phyloP scores from a whole-genome alignment of 345 rosid species.

The Aquilaria sinensis region DNA sequence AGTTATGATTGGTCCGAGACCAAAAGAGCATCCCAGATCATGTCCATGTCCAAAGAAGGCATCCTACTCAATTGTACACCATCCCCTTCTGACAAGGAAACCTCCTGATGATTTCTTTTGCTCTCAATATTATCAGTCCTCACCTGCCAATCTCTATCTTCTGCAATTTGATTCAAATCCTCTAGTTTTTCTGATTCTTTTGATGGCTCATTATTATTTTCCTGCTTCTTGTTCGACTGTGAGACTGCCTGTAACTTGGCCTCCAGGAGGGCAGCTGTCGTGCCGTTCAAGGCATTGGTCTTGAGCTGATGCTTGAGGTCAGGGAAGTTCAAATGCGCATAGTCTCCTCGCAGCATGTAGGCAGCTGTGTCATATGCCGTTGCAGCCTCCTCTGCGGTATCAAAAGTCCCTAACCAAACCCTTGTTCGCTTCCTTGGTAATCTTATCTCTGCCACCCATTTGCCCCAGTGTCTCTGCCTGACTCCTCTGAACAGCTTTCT shows the following conservation, averaged over 20 bases:
- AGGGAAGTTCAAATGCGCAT: constrained; percentile 88
- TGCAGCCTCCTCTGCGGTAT: constrained; percentile 94
- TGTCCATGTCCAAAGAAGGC: constrained; percentile 98
- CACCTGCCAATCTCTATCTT: constrained; percentile 33
- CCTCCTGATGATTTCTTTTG: constrained; percentile 23
- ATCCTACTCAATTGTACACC: constrained; percentile 83
- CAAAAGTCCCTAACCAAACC: constrained; percentile 94
- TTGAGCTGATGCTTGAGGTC: constrained; percentile 52
- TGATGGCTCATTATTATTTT: constrained; percentile 1
- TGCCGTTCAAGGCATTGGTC: constrained; percentile 35
- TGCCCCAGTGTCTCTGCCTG: constrained; percentile 97
- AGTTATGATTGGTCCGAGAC: constrained; percentile 49
- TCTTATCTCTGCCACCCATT: constrained; percentile 98
- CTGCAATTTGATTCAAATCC: constrained; percentile 12
- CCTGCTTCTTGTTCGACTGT: constrained; percentile 26
- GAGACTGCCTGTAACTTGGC: constrained; percentile 62
- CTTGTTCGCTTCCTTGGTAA: constrained; percentile 91
- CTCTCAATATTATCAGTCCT: constrained; percentile 11
- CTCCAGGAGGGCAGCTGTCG: constrained; percentile 60
- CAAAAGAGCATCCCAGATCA: constrained; percentile 88
- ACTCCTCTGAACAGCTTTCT: constrained; percentile 88
- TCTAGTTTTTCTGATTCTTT: constrained; percentile 11
- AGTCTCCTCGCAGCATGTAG: constrained; percentile 75
- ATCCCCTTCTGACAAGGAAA: constrained; percentile 37
- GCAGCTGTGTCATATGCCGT: constrained; percentile 92